Evolutionary conservation across 2,329 filamentous ascomycete species (phyloP).

Genomic region (Cercospora berteroae): DNA sequence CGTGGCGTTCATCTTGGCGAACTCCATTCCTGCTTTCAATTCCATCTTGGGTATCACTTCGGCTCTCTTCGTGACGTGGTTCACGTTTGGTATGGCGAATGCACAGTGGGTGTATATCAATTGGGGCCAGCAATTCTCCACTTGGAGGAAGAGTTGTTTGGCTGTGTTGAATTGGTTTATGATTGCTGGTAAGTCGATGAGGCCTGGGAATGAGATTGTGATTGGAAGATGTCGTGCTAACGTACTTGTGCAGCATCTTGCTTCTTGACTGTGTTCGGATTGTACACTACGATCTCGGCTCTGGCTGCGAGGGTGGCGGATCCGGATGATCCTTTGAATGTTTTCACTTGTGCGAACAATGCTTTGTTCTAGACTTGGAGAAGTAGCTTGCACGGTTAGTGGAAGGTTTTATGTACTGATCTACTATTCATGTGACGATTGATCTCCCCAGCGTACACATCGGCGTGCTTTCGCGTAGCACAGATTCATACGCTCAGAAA

Average conservation of each 20-base stretch:
- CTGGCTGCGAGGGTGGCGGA: not conserved
- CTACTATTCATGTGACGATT: no score
- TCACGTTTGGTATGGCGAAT: constrained; percentile 47
- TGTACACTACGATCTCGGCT: constrained; percentile 5
- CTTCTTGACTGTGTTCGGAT: constrained; percentile 1
- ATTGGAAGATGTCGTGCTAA: not conserved
- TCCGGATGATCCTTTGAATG: constrained; percentile 5
- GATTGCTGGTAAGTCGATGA: not conserved
- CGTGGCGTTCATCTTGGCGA: constrained; percentile 45
- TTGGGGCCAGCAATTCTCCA: constrained; percentile 7
- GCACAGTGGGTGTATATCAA: constrained; percentile 10
- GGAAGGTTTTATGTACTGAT: no score
- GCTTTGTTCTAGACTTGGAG: not conserved
- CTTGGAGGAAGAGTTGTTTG: constrained; percentile 7
- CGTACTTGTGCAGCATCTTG: not conserved
- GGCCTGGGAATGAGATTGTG: no score
- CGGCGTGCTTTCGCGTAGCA: no score
- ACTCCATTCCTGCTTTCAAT: constrained; percentile 55
- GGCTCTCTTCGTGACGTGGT: constrained; percentile 55
- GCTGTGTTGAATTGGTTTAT: constrained; percentile 9
- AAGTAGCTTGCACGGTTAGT: no score
- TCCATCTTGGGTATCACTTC: constrained; percentile 54
- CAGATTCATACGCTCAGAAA: no score
- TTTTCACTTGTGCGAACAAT: constrained; percentile 3
- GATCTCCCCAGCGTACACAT: no score